phyloP scores from a whole-genome alignment of 257 asterid genomes.

The Avicennia marina region DNA sequence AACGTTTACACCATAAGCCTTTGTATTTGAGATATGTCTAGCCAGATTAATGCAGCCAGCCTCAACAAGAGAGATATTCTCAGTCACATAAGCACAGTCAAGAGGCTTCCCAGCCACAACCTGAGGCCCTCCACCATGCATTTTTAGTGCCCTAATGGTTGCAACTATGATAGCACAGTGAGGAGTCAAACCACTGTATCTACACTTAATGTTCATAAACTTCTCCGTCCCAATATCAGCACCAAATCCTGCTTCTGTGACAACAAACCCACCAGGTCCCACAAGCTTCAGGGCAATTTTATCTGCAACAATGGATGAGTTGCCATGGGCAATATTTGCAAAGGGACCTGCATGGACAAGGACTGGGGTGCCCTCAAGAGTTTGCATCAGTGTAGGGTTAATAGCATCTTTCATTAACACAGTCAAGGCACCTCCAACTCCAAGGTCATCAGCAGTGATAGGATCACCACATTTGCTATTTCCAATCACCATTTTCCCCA shows the following conservation, averaged over 20 bases:
- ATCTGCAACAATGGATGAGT: slow-evolving; percentile 92
- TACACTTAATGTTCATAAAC: slow-evolving; percentile 93
- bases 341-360: slow-evolving; percentile 96
- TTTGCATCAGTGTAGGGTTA: slow-evolving; percentile 93
- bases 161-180: slow-evolving; percentile 96
- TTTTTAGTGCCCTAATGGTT: slow-evolving; percentile 88
- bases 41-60: slow-evolving; percentile 90
- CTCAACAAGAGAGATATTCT: slow-evolving; percentile 84
- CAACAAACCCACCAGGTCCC: slow-evolving; percentile 92
- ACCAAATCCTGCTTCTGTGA: slow-evolving; percentile 97
- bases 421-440: slow-evolving; percentile 93
- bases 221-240: slow-evolving; percentile 97
- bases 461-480: slow-evolving; percentile 96
- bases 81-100: slow-evolving; percentile 82
- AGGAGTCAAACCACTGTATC: slow-evolving; percentile 85
- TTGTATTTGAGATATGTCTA: slow-evolving; percentile 67
- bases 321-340: slow-evolving; percentile 97
- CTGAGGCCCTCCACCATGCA: slow-evolving; percentile 98
- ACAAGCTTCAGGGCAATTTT: slow-evolving; percentile 88
- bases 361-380: slow-evolving; percentile 95
- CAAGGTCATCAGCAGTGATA: slow-evolving; percentile 92
- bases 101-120: slow-evolving; percentile 97
- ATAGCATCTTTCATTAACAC: slow-evolving; percentile 96
- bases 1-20: slow-evolving; percentile 89
- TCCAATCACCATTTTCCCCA: slow-evolving; percentile 95